Conservation (phyloP, 192 early-diverging fungal genomes). For the Hyaloraphidium curvatum region DNA sequence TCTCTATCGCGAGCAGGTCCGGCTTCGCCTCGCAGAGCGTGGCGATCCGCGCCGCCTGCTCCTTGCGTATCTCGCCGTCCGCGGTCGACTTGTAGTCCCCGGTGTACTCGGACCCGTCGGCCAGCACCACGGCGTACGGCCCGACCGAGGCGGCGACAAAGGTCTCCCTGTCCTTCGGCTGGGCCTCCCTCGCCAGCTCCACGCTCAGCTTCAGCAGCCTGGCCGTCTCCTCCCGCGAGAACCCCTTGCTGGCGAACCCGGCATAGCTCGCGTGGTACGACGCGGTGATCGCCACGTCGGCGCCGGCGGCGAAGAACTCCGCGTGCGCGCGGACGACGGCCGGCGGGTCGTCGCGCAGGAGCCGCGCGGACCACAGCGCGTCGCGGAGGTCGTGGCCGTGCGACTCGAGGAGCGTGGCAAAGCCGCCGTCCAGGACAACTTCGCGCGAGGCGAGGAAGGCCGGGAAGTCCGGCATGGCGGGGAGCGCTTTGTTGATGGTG, state of each 20-base stretch:
- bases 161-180: neutral
- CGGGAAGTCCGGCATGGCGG: too few species aligned
- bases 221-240: neutral
- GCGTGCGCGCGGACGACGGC: conserved; percentile 19
- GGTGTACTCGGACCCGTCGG: conserved; percentile 3
- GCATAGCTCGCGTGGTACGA: conserved; percentile 26
- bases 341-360: conserved; percentile 15
- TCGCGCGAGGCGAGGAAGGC: too few species aligned
- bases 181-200: neutral
- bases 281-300: conserved; percentile 28
- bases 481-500: too few species aligned
- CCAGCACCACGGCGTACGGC: neutral
- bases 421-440: conserved; percentile 22
- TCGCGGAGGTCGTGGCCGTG: conserved; percentile 17
- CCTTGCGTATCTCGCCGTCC: neutral
- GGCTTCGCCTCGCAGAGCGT: neutral
- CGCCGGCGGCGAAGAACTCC: conserved; percentile 26
- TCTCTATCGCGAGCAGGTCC: neutral
- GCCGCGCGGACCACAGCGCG: conserved; percentile 21
- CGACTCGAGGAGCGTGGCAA: conserved; percentile 20
- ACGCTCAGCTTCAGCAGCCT: neutral
- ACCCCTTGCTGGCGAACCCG: neutral
- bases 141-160: neutral
- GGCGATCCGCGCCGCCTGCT: neutral
- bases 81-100: neutral